Evolutionary conservation across 371 early-diverging fungal species (phyloP), one percentile per base, ranked within the genome.

Genomic region (Umbelopsis sp.): DNA sequence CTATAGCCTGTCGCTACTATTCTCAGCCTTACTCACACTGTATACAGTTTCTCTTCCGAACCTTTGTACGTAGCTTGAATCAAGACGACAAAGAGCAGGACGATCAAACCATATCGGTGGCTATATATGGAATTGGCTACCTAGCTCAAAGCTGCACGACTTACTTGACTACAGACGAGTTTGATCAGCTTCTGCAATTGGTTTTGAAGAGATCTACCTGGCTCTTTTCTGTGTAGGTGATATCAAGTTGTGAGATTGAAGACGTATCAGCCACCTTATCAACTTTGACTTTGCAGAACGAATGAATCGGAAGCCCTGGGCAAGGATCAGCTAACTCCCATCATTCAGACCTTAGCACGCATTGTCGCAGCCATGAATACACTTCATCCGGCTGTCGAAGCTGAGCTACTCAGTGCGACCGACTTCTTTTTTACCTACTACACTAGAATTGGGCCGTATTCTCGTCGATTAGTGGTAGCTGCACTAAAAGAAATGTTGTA

Each of bases 71-170:
- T 10, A 65, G 74, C 11, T 65, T 87, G 52, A 73, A 80, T 45
- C 63, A 70, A 14, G 80, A 82, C 2, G 72, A 77, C 12, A 69
- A 76, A n/a, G 68, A 80, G 16, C 80, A 83, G 24, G 83, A 87
- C 24, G 72, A 90, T 41, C 72, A 68, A 18, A 65, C 69, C 20
- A 53, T 80, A 1, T 89, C 93, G 3, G 77, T 88, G 3, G 88
- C 91, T 5, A 86, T 94, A 48, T 81, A 89, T 62, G 89, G 91
- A 11, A 83, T 90, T 44, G 94, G 94, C 0, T 86, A 89, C 65
- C 88, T 94, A 68, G 85, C 92, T 0, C 79, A 79, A n/a, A 86
- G 87, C 0, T 89, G 84, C 72, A 83, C 81, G 50, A 75, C 73
- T 12, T 80, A 81, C 16, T 66, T 84, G 67, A 65, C 74, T 0